Evolutionary conservation across 768 basidiomycete genomes (phyloP).

Genomic region (Arthromyces matolae): DNA sequence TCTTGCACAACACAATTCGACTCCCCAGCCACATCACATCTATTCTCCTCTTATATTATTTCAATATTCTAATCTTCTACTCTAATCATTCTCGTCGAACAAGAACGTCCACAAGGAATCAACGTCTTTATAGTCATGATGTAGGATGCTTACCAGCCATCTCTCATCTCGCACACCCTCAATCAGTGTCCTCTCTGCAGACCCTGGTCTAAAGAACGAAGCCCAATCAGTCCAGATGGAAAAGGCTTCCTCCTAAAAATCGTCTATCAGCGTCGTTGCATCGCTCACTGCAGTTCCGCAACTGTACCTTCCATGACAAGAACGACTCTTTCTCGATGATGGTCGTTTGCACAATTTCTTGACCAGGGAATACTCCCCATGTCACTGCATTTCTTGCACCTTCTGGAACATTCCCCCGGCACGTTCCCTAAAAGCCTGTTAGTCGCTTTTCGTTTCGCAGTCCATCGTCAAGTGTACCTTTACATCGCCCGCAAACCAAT

Average conservation of each 20-base stretch:
- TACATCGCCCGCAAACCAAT: conserved; percentile 82
- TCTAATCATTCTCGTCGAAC: conserved; percentile 30
- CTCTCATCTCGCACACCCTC: conserved; percentile 65
- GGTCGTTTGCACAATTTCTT: conserved; percentile 94
- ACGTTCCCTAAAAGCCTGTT: conserved; percentile 58
- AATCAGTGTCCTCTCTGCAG: conserved; percentile 69
- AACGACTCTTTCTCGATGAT: conserved; percentile 96
- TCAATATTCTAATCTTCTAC: conserved; percentile 11
- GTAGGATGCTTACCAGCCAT: conserved; percentile 90
- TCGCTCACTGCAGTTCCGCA: background rate
- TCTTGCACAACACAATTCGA: background rate
- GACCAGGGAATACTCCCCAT: conserved; percentile 97
- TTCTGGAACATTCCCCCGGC: conserved; percentile 72
- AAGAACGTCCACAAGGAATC: conserved; percentile 85
- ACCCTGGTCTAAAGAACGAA: conserved; percentile 73
- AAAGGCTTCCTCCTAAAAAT: conserved; percentile 85
- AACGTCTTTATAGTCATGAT: conserved; percentile 86
- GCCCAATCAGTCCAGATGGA: conserved; percentile 96
- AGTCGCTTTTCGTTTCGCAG: background rate
- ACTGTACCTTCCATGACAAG: conserved; percentile 87
- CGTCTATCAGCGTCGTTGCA: conserved; percentile 2
- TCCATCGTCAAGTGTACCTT: conserved; percentile 44
- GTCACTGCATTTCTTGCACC: conserved; percentile 91
- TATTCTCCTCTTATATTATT: conserved; percentile 4
- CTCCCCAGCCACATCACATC: too few relatives aligned